Evolutionary conservation across 2,329 filamentous ascomycete species (phyloP), one percentile per base, ranked within the genome.

Genomic region (Atkinsonella texensis): DNA sequence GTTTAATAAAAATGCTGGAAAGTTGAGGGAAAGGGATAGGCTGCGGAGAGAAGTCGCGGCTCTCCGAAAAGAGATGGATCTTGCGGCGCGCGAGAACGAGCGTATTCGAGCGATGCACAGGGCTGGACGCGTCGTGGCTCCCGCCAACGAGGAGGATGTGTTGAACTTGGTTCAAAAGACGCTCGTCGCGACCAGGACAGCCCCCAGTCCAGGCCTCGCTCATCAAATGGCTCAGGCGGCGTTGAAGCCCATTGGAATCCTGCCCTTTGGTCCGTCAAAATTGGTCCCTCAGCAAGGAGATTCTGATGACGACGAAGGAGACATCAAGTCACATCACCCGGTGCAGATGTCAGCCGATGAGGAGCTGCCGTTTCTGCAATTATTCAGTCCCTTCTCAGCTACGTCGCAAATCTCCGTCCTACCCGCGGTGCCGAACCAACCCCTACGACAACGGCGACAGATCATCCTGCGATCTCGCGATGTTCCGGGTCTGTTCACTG

Each of bases 381-480:
- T 84, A 9, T 89, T 93, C 59, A 85, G 80, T 0, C 80, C 84
- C 0, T 74, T 93, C 13, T 71, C 71, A 0, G 81, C 86, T 52
- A 73, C 73, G 0, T 83, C 81, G 0, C 73, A 68, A 0, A 69
- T 81, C 13, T 66, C 71, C 0, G 64, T 76, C 0, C 59, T 79
- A 2, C 72, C 75, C 0, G 43, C 63, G 7, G 54, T 59, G 2
- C 59, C 57, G 0, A 58, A 63, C 1, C 51, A 67, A 7, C 67
- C 70, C 0, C 54, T 74, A 0, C 62, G 76, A 33, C 80, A 83
- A 52, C 70, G 70, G 2, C 81, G 85, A 58, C 63, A 68, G 4
- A 80, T 87, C 38, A 74, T 72, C 0, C 70, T 81, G 38, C 23
- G 70, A 44, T 68, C 66, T 8, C 65, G 61, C 38, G 62, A 68